phyloP scores from a whole-genome alignment of 768 basidiomycete genomes.

The Boletus pseudo-olivaceus region DNA sequence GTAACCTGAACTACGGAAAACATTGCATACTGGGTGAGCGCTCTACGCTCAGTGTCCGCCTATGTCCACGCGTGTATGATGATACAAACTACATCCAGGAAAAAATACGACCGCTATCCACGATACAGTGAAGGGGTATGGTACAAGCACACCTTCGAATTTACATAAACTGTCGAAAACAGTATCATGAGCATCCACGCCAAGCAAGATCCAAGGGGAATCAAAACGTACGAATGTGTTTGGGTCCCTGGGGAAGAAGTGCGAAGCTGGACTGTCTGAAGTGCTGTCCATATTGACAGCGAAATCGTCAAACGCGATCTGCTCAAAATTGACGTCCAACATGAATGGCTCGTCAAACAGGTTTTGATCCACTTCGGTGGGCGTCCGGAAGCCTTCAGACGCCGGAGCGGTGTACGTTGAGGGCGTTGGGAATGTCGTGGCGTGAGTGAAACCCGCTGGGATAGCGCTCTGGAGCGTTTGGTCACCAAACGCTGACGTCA shows the following conservation, averaged over 20 bases:
- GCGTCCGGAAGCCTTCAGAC: background rate
- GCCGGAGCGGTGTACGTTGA: background rate
- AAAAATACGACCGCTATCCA: background rate
- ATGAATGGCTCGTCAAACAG: constrained; percentile 29
- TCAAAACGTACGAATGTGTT: constrained; percentile 34
- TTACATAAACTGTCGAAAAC: constrained; percentile 23
- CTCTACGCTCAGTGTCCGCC: constrained; percentile 10
- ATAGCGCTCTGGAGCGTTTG: constrained; percentile 1
- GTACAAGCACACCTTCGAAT: background rate
- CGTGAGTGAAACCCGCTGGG: background rate
- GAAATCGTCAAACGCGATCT: constrained; percentile 27
- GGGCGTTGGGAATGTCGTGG: constrained; percentile 8
- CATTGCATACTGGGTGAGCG: background rate
- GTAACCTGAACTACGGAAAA: background rate
- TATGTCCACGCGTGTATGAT: background rate
- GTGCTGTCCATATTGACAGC: constrained; percentile 15
- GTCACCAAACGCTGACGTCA: constrained; percentile 14
- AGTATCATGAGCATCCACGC: constrained; percentile 7
- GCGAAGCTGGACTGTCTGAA: constrained; percentile 20
- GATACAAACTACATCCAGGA: background rate
- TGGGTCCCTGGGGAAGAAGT: constrained; percentile 30
- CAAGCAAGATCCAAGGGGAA: background rate
- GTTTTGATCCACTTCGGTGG: constrained; percentile 17
- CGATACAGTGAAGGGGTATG: background rate
- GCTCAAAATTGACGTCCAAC: constrained; percentile 28